Evolutionary conservation across 176 grass and related monocot genomes (phyloP).

Genomic region (Otatea glauca): DNA sequence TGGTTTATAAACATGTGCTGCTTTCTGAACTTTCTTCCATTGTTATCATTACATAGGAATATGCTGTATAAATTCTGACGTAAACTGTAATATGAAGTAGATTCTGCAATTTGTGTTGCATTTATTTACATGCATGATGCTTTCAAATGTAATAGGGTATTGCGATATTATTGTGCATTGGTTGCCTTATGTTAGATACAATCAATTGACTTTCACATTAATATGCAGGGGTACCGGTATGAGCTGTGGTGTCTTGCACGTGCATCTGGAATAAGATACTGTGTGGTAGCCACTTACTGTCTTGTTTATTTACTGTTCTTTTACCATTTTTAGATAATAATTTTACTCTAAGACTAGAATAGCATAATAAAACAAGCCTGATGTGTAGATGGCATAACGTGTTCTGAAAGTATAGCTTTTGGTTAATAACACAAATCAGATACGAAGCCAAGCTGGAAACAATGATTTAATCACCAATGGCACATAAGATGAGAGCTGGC

Average conservation of each 20-base stretch:
- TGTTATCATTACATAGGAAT: background rate
- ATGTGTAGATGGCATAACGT: background rate
- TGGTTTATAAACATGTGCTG: background rate
- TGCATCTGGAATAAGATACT: slow-evolving; percentile 91
- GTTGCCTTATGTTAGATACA: background rate
- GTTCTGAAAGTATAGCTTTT: slow-evolving; percentile 4
- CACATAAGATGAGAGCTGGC: background rate
- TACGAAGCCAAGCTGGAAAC: background rate
- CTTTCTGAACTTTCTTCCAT: background rate
- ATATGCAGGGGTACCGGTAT: slow-evolving; percentile 84
- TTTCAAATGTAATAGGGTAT: background rate
- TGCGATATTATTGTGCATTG: background rate
- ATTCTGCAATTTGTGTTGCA: background rate
- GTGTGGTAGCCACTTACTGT: slow-evolving; percentile 62
- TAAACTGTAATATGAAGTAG: background rate
- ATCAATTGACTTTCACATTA: background rate
- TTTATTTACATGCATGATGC: background rate
- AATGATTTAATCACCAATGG: background rate
- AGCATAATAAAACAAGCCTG: background rate
- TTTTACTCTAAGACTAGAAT: slow-evolving; percentile 22
- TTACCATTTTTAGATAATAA: background rate
- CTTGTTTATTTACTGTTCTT: background rate
- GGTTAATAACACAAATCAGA: background rate
- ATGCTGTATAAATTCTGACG: background rate
- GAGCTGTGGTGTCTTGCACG: slow-evolving; percentile 96